Evolutionary conservation across 2,329 filamentous ascomycete genomes (phyloP), one percentile per base, ranked within the genome.

Genomic region (Trichoderma brevicompactum): DNA sequence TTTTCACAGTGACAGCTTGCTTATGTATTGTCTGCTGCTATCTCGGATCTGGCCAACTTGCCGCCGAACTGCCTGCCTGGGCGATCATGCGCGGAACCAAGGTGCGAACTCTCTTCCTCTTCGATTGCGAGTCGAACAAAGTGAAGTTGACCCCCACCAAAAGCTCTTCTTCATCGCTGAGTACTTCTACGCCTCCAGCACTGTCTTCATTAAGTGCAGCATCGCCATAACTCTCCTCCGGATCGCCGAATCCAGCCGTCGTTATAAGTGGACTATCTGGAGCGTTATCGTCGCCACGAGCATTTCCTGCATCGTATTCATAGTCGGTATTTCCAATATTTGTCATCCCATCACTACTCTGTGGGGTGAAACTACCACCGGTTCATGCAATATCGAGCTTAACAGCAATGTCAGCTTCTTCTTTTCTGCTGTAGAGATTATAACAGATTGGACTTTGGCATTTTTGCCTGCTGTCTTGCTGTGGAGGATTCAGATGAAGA

Each of bases 141-240:
- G 23, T 9, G 9, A 43, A 34, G 43, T 46, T 61, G 12, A 61
- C 38, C 12, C 19, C 43, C n/a, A 9, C 23, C 23, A 44, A 50
- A 50, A 62, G 59, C 48, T 52, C 59, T 62, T 62, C 48, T 62
- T 62, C 48, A 62, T 62, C 36, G 59, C 59, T 23, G 59, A 62
- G 13, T 62, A 10, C 28, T 62, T 62, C 28, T 62, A 62, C 48
- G 40, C 48, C 38, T 62, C 59, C 28, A 43, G 59, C 59, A 62
- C 59, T 1, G 59, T 62, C 59, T 62, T 62, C 48, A 62, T 62
- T 28, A 62, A 62, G 23, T 36, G 38, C 38, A 62, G 59, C 48
- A 62, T 62, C 38, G 59, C 59, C 59, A 43, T 62, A 2, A 53
- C 59, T n/a, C 59, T 62, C 5, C 49, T 53, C 7, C 59, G 59